Conservation (phyloP, 371 early-diverging fungal genomes). For the Syncephalastrum racemosum region DNA sequence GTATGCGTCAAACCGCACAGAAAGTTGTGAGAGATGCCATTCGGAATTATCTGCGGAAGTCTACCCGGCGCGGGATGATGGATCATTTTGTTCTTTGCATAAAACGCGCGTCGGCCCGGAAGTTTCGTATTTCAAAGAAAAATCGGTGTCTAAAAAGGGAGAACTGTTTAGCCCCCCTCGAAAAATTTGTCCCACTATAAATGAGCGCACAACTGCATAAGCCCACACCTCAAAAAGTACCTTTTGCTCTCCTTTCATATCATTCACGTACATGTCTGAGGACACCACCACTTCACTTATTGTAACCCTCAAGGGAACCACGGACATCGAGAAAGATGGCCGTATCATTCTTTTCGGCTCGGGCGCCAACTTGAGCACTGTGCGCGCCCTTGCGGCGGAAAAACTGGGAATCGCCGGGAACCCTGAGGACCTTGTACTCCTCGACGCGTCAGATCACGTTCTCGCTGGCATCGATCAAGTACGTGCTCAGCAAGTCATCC, state of each 20-base stretch:
- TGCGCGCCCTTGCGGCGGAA: slow-evolving; percentile 28
- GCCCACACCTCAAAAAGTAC: no score
- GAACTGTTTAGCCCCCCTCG: no score
- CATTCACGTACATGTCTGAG: slow-evolving; percentile 15
- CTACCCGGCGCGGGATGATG: no score
- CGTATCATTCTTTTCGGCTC: slow-evolving; percentile 22
- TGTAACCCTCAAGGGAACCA: slow-evolving; percentile 23
- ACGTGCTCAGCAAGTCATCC: slow-evolving; percentile 25
- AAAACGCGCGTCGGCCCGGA: no score
- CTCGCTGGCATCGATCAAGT: slow-evolving; percentile 26
- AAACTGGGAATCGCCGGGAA: slow-evolving; percentile 20
- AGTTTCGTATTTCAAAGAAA: no score
- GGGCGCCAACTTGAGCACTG: slow-evolving; percentile 26
- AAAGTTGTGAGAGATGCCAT: no score
- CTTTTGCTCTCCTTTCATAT: neutral
- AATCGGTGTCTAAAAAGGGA: no score
- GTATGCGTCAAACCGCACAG: no score
- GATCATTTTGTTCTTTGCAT: no score
- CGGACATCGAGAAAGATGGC: slow-evolving; percentile 22
- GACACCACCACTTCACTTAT: slow-evolving; percentile 27
- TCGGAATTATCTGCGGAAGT: no score
- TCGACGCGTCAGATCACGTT: slow-evolving; percentile 12
- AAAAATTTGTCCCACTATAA: no score
- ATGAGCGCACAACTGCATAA: no score
- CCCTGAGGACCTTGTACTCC: slow-evolving; percentile 18